Evolutionary conservation across 441 rosid species (phyloP), one percentile per base, ranked within the genome.

Genomic region (Mallotus japonicus): DNA sequence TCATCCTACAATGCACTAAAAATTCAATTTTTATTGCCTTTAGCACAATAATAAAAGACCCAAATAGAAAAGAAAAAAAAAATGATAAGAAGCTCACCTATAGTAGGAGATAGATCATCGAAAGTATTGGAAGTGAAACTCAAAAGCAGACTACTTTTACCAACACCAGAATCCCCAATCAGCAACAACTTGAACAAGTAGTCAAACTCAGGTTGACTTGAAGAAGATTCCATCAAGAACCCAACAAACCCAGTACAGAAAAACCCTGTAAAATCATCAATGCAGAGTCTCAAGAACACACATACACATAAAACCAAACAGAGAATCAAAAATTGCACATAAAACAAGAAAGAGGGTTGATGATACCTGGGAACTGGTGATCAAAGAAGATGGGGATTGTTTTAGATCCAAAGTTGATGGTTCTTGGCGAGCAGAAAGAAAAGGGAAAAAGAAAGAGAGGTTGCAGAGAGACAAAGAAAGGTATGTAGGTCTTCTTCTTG

Each of bases 151-250:
- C 85, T 84, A 57, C 89, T 88, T 75, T 88, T 88, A 42, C 92
- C 92, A 56, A 88, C 92, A 51, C 86, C 83, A 46, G 92, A 86
- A 75, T 88, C 92, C 4, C 92, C 92, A 70, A 88, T 86, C 79
- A 86, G 56, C 74, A 88, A 75, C 88, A 88, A 75, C 86, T 88
- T 88, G 87, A 90, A 88, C 80, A 91, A 72, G 83, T 86, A 88
- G 73, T 88, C 92, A 74, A 87, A 92, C 67, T 90, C 94, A 55
- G 88, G 83, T 66, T 85, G 90, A 75, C 85, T 85, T 72, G 90
- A 78, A 42, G 92, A 85, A 19, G 86, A 76, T 72, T 81, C 90
- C 88, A 87, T 85, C 69, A 1, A 28, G 7, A 60, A 67, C 59
- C 22, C 50, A 63, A 57, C 6, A 54, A 63, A 20, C 75, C 19